Conservation (phyloP, 495 filamentous ascomycete genomes). For the Hypoxylon crocopeplum region DNA sequence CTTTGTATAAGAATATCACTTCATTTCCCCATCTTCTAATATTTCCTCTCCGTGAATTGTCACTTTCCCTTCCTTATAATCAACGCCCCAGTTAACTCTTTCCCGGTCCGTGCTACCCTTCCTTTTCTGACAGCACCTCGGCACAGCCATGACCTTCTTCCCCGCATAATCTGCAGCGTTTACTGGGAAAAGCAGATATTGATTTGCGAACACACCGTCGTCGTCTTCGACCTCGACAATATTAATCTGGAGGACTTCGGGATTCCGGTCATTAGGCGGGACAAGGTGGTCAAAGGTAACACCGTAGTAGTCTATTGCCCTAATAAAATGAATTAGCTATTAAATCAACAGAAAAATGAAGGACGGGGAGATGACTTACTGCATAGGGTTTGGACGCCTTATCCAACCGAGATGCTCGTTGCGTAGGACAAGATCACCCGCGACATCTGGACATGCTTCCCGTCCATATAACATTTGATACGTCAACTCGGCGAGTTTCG, state of each 20-base stretch:
- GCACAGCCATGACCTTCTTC: slow-evolving; percentile 49
- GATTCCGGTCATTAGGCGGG: slow-evolving; percentile 38
- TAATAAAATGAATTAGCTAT: slow-evolving; percentile 13
- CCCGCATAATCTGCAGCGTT: slow-evolving; percentile 43
- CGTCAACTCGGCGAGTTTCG: slow-evolving; percentile 37
- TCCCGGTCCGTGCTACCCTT: slow-evolving; percentile 43
- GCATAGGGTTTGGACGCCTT: background rate
- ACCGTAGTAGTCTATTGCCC: slow-evolving; percentile 49
- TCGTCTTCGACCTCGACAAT: slow-evolving; percentile 40
- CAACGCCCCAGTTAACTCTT: too few relatives aligned
- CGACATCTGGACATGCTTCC: slow-evolving; percentile 21
- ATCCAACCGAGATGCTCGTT: slow-evolving; percentile 30
- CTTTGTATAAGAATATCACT: too few relatives aligned
- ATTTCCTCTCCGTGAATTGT: too few relatives aligned
- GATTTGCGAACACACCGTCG: slow-evolving; percentile 41
- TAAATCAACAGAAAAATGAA: too few relatives aligned
- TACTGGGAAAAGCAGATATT: slow-evolving; percentile 38
- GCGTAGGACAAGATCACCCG: slow-evolving; percentile 37
- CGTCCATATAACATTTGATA: slow-evolving; percentile 38
- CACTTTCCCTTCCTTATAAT: too few relatives aligned
- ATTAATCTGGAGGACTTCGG: slow-evolving; percentile 42
- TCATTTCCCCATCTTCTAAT: too few relatives aligned
- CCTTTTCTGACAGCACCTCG: slow-evolving; percentile 49
- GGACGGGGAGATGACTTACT: too few relatives aligned
- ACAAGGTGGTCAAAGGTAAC: slow-evolving; percentile 51